phyloP scores from a whole-genome alignment of 148 eudicot genomes.

The Spergularia marina region DNA sequence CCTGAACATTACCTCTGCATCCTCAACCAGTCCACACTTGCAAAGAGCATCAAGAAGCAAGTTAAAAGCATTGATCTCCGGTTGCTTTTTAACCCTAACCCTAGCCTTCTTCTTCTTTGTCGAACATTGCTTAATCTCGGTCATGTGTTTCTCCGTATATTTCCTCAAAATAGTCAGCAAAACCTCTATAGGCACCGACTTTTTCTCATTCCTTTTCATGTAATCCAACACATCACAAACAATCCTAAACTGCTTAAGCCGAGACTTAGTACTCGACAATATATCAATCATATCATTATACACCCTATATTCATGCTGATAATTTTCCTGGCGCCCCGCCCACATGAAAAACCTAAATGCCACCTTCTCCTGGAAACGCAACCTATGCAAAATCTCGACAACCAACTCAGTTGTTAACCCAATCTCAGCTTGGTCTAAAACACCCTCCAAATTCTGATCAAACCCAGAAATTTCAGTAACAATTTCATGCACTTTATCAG shows the following conservation, averaged over 20 bases:
- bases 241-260: constrained; percentile 63
- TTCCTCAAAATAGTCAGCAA: constrained; percentile 55
- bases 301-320: constrained; percentile 60
- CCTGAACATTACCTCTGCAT: constrained; percentile 59
- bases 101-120: constrained; percentile 75
- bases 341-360: constrained; percentile 96
- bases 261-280: constrained; percentile 70
- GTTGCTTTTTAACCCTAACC: constrained; percentile 60
- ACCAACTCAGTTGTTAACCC: constrained; percentile 59
- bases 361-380: constrained; percentile 66
- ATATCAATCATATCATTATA: constrained; percentile 90
- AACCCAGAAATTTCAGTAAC: constrained; percentile 37
- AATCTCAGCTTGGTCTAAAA: constrained; percentile 41
- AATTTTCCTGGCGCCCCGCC: constrained; percentile 66
- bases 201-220: constrained; percentile 73
- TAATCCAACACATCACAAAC: constrained; percentile 84
- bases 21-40: constrained; percentile 79
- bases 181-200: constrained; percentile 63
- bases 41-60: constrained; percentile 84
- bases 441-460: constrained; percentile 46
- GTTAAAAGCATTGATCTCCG: constrained; percentile 78
- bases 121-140: constrained; percentile 66
- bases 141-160: constrained; percentile 76
- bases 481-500: constrained; percentile 40
- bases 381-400: constrained; percentile 48